Evolutionary conservation across 2,329 filamentous ascomycete species (phyloP).

Genomic region (Xylariaceae sp.): DNA sequence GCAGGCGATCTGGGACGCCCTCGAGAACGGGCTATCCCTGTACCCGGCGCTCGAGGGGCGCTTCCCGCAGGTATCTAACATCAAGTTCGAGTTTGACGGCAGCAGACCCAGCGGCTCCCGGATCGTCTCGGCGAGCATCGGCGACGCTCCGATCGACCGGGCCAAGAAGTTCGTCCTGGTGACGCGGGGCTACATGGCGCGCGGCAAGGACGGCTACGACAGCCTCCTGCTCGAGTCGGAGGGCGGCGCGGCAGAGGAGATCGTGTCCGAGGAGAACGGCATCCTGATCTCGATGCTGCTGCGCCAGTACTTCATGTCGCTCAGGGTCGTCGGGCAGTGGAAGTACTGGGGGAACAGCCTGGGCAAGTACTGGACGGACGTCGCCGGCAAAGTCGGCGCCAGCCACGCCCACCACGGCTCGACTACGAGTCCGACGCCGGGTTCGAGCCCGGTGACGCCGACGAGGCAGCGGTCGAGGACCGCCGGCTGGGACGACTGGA

Average conservation of each 20-base stretch:
- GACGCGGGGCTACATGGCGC: conserved; percentile 86
- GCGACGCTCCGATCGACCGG: conserved; percentile 61
- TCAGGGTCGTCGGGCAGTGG: conserved; percentile 82
- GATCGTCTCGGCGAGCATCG: conserved; percentile 64
- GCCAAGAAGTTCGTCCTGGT: conserved; percentile 70
- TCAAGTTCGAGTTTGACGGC: conserved; percentile 73
- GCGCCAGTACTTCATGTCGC: conserved; percentile 86
- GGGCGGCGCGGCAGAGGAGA: conserved; percentile 74
- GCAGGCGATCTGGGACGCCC: conserved; percentile 71
- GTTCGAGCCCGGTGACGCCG: conserved; percentile 11
- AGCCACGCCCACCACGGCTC: conserved; percentile 50
- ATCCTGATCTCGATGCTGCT: conserved; percentile 85
- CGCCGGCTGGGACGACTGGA: conserved; percentile 43
- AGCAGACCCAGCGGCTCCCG: conserved; percentile 61
- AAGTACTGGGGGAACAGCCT: conserved; percentile 67
- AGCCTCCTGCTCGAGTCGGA: conserved; percentile 75
- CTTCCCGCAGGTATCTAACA: conserved; percentile 86
- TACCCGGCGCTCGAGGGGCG: conserved; percentile 84
- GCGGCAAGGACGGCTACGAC: conserved; percentile 83
- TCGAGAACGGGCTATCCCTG: conserved; percentile 81
- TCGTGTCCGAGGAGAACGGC: conserved; percentile 85
- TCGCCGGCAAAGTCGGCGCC: conserved; percentile 64
- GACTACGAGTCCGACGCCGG: conserved; percentile 30
- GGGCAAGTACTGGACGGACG: conserved; percentile 64
- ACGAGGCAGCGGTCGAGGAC: conserved; percentile 15